Percentiles rank a stretch among this genome's conserved stretches.
These are phyloP conservation scores for Claviceps purpurea DNA, from an alignment of 2,329 filamentous ascomycete genomes.

Conservation along the genomic window DNA sequence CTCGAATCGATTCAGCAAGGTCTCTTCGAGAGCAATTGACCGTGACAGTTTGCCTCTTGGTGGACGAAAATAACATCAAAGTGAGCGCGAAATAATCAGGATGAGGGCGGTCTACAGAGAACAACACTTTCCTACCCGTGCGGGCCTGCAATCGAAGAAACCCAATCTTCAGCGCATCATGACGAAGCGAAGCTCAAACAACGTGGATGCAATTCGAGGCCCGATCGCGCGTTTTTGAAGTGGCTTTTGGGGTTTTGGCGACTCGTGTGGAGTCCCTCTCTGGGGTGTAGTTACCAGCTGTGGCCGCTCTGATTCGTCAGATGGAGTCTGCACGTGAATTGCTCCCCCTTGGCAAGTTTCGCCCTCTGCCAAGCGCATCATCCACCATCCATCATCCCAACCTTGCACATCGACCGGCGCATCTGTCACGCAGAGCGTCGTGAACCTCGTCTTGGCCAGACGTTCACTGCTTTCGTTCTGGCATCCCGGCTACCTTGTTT, in stretches of 20 bases:
- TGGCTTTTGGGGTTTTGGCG: neutral
- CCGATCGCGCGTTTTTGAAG: neutral
- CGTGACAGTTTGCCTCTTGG: neutral
- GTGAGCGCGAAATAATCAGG: neutral
- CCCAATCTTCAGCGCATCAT: neutral
- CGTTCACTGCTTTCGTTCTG: neutral
- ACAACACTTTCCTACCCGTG: neutral
- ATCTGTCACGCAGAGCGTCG: slow-evolving; percentile 2
- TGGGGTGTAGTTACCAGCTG: neutral
- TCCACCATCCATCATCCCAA: slow-evolving; percentile 3
- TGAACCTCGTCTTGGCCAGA: neutral
- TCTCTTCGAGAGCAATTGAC: slow-evolving; percentile 1
- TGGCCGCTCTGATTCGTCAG: slow-evolving; percentile 3
- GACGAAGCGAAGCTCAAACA: neutral
- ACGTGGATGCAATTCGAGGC: slow-evolving; percentile 1
- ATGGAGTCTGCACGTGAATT: slow-evolving; percentile 4
- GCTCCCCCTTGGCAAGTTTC: neutral
- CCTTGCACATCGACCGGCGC: slow-evolving; percentile 3
- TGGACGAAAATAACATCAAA: neutral
- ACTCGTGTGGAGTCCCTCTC: slow-evolving; percentile 2
- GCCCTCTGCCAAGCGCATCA: neutral
- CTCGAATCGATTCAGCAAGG: neutral
- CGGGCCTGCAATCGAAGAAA: neutral
- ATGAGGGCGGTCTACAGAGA: neutral
- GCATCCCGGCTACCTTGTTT: neutral